phyloP scores from a whole-genome alignment of 306 rosid genomes.

The Abrus pulchellus region DNA sequence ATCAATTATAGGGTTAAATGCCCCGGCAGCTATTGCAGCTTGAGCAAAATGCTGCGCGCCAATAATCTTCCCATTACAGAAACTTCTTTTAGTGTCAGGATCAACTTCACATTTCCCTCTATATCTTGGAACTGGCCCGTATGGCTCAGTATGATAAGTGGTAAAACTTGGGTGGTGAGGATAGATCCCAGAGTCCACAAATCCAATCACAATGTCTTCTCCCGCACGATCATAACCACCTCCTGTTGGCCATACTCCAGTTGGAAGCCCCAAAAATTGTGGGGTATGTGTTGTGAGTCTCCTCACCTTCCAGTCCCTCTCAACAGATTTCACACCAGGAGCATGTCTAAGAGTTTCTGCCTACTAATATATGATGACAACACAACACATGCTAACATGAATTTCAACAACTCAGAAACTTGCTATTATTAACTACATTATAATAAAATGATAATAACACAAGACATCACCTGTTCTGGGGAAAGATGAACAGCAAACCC shows the following conservation, averaged over 20 bases:
- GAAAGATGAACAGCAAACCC: conserved; percentile 95
- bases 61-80: conserved; percentile 96
- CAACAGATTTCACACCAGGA: conserved; percentile 91
- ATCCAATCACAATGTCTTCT: conserved; percentile 93
- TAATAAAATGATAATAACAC: conserved; percentile 32
- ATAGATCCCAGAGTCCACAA: conserved; percentile 95
- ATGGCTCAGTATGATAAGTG: conserved; percentile 73
- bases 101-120: conserved; percentile 97
- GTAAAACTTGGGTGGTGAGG: conserved; percentile 96
- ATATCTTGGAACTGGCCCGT: conserved; percentile 84
- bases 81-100: conserved; percentile 79
- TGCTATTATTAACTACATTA: not conserved
- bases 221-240: conserved; percentile 98
- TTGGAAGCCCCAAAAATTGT: conserved; percentile 97
- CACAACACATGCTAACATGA: conserved; percentile 49
- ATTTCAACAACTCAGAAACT: conserved; percentile 31
- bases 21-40: conserved; percentile 98
- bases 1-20: conserved; percentile 85
- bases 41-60: conserved; percentile 99
- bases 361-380: conserved; percentile 74
- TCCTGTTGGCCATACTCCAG: conserved; percentile 99
- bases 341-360: conserved; percentile 88
- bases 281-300: conserved; percentile 98
- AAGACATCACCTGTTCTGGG: conserved; percentile 87
- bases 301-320: conserved; percentile 95